Evolutionary conservation across 306 rosid genomes (phyloP).

Genomic region (Dryas drummondii): DNA sequence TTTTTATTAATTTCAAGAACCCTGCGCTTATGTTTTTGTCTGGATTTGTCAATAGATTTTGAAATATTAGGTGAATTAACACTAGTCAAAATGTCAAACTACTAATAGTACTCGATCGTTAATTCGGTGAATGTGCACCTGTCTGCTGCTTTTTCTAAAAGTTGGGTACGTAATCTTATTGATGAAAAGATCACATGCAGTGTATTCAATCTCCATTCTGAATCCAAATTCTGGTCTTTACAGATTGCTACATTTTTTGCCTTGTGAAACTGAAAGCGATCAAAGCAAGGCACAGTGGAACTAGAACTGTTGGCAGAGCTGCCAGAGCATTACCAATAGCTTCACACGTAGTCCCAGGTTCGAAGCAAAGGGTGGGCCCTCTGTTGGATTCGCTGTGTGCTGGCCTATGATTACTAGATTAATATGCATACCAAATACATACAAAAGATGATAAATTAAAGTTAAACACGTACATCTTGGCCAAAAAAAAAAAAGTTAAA

Average conservation of each 20-base stretch:
- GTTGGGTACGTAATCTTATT: neutral
- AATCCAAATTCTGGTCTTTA: too few species aligned
- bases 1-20: neutral
- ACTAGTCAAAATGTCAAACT: constrained; percentile 8
- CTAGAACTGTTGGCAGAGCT: too few species aligned
- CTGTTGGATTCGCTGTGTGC: constrained; percentile 6
- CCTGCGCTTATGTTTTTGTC: neutral
- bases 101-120: neutral
- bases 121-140: constrained; percentile 18
- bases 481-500: too few species aligned
- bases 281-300: too few species aligned
- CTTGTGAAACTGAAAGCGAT: too few species aligned
- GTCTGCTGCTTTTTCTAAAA: neutral
- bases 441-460: neutral
- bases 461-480: neutral
- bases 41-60: constrained; percentile 4
- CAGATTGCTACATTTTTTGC: too few species aligned
- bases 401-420: neutral
- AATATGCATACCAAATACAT: neutral
- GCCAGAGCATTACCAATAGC: neutral
- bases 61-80: constrained; percentile 6
- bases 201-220: too few species aligned
- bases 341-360: neutral
- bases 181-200: neutral
- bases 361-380: neutral